These are phyloP conservation scores for Chlamydomonas reinhardtii DNA, from an alignment of 163 green algal species.

Conservation along the genomic window DNA sequence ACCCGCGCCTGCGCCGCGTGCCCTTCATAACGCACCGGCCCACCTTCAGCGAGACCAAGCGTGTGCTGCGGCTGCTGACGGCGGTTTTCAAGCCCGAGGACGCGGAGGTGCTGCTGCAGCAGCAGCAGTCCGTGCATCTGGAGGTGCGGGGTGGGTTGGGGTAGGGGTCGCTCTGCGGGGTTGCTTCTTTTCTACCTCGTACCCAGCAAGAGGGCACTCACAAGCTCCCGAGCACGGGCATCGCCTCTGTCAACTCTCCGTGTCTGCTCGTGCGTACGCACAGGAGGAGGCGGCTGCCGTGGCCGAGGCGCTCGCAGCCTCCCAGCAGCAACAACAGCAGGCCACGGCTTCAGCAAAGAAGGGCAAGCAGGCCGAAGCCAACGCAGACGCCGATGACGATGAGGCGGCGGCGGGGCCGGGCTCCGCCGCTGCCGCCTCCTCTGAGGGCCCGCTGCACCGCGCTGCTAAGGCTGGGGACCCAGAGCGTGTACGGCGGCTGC, in stretches of 20 bases:
- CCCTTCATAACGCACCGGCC: constrained; percentile 91
- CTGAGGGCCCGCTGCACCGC: constrained; percentile 61
- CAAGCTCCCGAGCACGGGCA: no score
- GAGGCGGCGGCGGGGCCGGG: no score
- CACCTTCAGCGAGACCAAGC: constrained; percentile 88
- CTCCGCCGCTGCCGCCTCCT: neutral
- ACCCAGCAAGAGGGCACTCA: no score
- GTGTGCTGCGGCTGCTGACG: constrained; percentile 77
- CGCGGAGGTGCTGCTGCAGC: constrained; percentile 32
- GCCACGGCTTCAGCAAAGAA: neutral
- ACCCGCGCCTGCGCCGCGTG: constrained; percentile 81
- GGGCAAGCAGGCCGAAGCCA: neutral
- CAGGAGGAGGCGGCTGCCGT: constrained; percentile 11
- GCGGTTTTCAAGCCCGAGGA: constrained; percentile 66
- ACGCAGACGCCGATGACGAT: neutral
- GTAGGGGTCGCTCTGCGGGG: no score
- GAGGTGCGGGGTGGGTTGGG: constrained; percentile 4
- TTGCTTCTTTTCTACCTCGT: no score
- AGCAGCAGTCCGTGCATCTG: constrained; percentile 1
- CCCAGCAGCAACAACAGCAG: neutral
- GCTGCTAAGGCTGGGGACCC: constrained; percentile 69
- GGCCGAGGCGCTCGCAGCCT: constrained; percentile 17
- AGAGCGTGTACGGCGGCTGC: constrained; percentile 65
- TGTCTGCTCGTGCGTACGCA: no score
- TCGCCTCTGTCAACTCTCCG: no score